Percentiles rank a stretch among this genome's conserved stretches.
Evolutionary conservation across 2,329 filamentous ascomycete species (phyloP).

Genomic region (Tolypocladium endophyticum): DNA sequence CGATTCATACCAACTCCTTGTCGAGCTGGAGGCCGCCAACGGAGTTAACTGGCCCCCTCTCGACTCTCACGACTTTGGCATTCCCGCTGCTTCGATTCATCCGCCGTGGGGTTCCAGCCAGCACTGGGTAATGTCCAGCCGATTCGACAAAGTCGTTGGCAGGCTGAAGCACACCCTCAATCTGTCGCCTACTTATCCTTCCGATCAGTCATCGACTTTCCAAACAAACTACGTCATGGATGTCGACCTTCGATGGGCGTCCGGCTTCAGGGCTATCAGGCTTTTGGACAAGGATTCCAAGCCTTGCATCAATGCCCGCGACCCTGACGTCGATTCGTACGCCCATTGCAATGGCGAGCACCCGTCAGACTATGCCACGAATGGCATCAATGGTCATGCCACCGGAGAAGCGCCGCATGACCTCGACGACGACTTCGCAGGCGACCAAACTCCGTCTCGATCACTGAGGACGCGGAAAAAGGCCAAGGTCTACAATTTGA

Average conservation of each 20-base stretch:
- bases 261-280: conserved; percentile 23
- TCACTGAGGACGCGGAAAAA: conserved; percentile 36
- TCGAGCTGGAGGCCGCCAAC: conserved; percentile 42
- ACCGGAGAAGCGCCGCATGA: conserved; percentile 24
- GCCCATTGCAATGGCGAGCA: conserved; percentile 12
- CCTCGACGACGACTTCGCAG: conserved; percentile 32
- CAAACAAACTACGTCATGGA: conserved; percentile 37
- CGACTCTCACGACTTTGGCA: conserved; percentile 23
- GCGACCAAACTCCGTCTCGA: conserved; percentile 40
- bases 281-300: conserved; percentile 30
- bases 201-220: conserved; percentile 11
- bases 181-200: conserved; percentile 14
- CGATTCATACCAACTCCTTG: conserved; percentile 36
- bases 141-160: conserved; percentile 29
- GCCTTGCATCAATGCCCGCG: conserved; percentile 31
- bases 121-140: conserved; percentile 30
- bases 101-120: conserved; percentile 10
- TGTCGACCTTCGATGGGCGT: conserved; percentile 36
- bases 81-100: conserved; percentile 9
- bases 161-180: conserved; percentile 25
- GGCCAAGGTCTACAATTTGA: conserved; percentile 48
- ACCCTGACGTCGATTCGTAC: conserved; percentile 19
- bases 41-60: conserved; percentile 42
- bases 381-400: conserved; percentile 9
- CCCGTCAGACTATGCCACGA: conserved; percentile 8